Percentiles rank a stretch among this genome's conserved stretches.
Evolutionary conservation across 179 eudicot species (phyloP).

Genomic region (Silene coronaria): DNA sequence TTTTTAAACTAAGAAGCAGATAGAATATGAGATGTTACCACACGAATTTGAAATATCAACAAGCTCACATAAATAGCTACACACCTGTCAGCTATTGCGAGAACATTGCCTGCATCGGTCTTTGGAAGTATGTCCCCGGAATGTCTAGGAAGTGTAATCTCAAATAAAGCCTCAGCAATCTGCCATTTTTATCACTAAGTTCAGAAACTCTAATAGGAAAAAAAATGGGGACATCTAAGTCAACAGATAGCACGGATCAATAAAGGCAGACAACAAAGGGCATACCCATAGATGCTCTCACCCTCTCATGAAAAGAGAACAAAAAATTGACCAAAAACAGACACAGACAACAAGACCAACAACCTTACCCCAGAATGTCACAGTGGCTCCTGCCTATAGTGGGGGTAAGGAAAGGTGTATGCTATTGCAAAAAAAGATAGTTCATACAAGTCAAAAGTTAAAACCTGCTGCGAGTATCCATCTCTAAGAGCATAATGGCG

Average conservation of each 20-base stretch:
- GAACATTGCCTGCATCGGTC: conserved; percentile 68
- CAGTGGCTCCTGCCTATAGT: neutral
- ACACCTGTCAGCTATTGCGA: conserved; percentile 90
- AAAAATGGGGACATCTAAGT: neutral
- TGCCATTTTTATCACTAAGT: conserved; percentile 24
- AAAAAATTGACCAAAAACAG: neutral
- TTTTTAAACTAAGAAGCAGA: conserved; percentile 2
- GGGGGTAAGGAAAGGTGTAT: neutral
- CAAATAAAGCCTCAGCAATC: conserved; percentile 91
- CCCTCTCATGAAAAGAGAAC: neutral
- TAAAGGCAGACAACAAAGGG: conserved; percentile 1
- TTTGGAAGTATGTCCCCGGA: conserved; percentile 89
- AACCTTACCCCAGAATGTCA: neutral
- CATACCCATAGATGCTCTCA: neutral
- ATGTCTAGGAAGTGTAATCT: conserved; percentile 90
- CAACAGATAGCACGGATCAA: neutral
- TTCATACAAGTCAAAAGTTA: neutral
- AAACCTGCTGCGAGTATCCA: conserved; percentile 86
- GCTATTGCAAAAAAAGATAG: neutral
- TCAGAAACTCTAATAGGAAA: neutral
- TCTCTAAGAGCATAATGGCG: conserved; percentile 95
- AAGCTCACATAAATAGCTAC: conserved; percentile 10
- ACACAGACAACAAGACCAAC: neutral
- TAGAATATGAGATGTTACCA: conserved; percentile 12
- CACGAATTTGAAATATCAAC: neutral